Base-by-base conservation (phyloP, 495 filamentous ascomycete species). In the Aspergillus cristatus region DNA sequence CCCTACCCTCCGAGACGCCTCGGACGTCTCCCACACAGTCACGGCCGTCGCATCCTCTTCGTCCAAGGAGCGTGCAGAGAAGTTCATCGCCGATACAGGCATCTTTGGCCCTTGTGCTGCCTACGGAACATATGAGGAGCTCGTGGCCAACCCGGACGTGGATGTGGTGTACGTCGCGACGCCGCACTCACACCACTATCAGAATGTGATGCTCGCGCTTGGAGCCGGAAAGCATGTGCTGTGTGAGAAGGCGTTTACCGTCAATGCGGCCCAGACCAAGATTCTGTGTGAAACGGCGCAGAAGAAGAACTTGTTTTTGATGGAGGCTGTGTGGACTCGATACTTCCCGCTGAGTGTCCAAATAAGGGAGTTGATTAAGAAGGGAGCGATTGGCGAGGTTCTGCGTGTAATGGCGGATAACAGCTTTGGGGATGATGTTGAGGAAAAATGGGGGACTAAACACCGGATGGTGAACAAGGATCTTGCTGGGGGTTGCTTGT, bases 271-370 rank as follows among this genome's bases (percentile, higher is more conserved):
- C 10, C 88, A 96, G 64, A 68, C 84, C 3, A 75, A 73, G 53
- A 80, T 81, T 42, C 68, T 96, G 12, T 72, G 79, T 36, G 76
- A 84, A 35, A 80, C 75, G 13, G 86, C 91, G 0, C 72, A 65
- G 48, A 66, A 74, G 48, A 94, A 93, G 72, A 75, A 78, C n/a
- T 52, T 95, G 14, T 95, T 96, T 65, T 59, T 97, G 26, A 94
- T 95, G 86, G 90, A 97, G 67, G 89, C 89, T 13, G 84, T 96
- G 10, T 96, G 91, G 90, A 96, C 89, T 28, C 68, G 90, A 15
- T 91, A 84, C 57, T 93, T 94, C 68, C 90, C 90, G 1, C 57
- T 90, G 3, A 82, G 76, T 45, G 74, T 83, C 39, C 77, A 90
- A 58, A 62, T 95, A 14, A 61, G 86, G 28, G 70, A 86, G 36